A percentile compares a stretch with the other conserved stretches of the same genome.
These are phyloP conservation scores for Didymella pomorum DNA, from an alignment of 2,329 filamentous ascomycete species.

Conservation along the genomic window DNA sequence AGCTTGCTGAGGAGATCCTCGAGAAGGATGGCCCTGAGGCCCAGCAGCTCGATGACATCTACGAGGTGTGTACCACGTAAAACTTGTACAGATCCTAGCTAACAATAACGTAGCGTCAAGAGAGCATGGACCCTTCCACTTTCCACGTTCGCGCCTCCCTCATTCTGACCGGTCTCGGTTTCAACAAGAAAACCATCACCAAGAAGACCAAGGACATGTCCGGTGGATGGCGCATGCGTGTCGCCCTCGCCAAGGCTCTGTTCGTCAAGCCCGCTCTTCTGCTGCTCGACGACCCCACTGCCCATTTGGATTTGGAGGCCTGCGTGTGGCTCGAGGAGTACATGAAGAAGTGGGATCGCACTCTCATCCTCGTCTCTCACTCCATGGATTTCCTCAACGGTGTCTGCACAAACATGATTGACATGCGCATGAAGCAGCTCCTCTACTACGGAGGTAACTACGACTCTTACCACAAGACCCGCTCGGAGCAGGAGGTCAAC, in stretches of 20 bases:
- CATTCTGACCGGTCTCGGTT: constrained; percentile 97
- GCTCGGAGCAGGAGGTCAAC: constrained; percentile 92
- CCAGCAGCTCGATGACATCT: constrained; percentile 89
- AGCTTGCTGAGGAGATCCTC: constrained; percentile 85
- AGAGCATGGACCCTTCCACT: constrained; percentile 97
- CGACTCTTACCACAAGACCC: constrained; percentile 94
- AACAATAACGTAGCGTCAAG: constrained; percentile 75
- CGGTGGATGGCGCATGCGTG: constrained; percentile 99
- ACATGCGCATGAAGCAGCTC: constrained; percentile 90
- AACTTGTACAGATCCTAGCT: not conserved
- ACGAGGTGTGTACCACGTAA: constrained; percentile 73
- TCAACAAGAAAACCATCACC: constrained; percentile 97
- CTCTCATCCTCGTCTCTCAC: constrained; percentile 94
- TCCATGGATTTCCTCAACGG: constrained; percentile 99
- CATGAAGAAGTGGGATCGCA: constrained; percentile 99
- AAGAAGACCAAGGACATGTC: constrained; percentile 99
- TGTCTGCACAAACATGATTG: constrained; percentile 97
- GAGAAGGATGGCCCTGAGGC: constrained; percentile 93
- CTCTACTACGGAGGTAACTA: constrained; percentile 99
- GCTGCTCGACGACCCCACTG: constrained; percentile 96
- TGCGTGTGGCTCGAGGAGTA: constrained; percentile 99
- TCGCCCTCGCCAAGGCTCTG: constrained; percentile 93
- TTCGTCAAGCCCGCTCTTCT: constrained; percentile 98
- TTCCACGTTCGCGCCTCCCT: constrained; percentile 95
- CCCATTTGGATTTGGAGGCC: constrained; percentile 98